Evolutionary conservation across 305 asterid species (phyloP).

Genomic region (Fraxinus nigra): DNA sequence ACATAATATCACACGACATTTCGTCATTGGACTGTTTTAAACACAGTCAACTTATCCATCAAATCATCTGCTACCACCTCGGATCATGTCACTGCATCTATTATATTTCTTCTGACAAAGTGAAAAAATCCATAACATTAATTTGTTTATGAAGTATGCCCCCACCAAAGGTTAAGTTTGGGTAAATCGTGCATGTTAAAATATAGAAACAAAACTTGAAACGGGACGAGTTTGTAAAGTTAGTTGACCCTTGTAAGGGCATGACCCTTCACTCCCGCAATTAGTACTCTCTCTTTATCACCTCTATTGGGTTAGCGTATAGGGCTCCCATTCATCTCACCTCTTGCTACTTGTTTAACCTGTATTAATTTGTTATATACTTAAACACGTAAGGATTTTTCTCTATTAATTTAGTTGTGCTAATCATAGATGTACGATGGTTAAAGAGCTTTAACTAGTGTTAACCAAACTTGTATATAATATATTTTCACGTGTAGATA

Average conservation of each 20-base stretch:
- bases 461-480: neutral
- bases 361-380: neutral
- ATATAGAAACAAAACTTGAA: neutral
- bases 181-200: neutral
- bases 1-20: too few relatives aligned
- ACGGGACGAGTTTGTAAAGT: neutral
- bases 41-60: too few relatives aligned
- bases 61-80: too few relatives aligned
- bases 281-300: too few relatives aligned
- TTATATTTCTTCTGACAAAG: too few relatives aligned
- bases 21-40: too few relatives aligned
- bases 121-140: too few relatives aligned
- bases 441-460: neutral
- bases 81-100: too few relatives aligned
- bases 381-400: neutral
- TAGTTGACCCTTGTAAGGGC: neutral
- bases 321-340: neutral
- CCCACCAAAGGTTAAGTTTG: neutral
- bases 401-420: neutral
- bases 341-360: neutral
- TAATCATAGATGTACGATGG: neutral
- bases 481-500: neutral
- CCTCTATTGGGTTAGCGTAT: too few relatives aligned
- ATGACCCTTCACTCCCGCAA: too few relatives aligned
- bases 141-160: neutral